These are phyloP conservation scores for Nannochloris sp. DNA, from an alignment of 139 green algal genomes.

Conservation along the genomic window DNA sequence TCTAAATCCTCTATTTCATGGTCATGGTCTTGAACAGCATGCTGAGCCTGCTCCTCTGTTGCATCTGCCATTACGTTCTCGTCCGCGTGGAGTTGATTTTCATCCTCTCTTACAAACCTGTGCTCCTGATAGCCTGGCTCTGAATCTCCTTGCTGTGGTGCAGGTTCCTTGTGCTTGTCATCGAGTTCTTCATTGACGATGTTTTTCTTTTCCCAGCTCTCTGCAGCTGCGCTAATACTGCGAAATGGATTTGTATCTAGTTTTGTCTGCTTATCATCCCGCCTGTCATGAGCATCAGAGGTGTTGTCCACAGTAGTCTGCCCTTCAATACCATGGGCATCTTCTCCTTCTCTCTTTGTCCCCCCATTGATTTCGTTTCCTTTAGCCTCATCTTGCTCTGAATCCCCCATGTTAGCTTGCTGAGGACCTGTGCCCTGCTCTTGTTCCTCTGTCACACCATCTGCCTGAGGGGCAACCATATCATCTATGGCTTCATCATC, in stretches of 20 bases:
- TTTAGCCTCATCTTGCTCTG: conserved; percentile 5
- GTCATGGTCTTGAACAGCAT: neutral
- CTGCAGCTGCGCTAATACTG: conserved; percentile 55
- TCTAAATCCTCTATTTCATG: neutral
- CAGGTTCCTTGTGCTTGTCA: conserved; percentile 8
- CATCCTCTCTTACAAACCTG: neutral
- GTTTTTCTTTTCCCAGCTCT: conserved; percentile 62
- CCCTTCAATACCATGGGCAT: neutral
- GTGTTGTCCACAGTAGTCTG: neutral
- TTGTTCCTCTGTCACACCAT: conserved; percentile 12
- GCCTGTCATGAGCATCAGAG: neutral
- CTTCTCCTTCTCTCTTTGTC: neutral
- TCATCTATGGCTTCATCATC: conserved; percentile 7
- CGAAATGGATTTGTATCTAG: conserved; percentile 54
- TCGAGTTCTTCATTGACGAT: conserved; percentile 47
- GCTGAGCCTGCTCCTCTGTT: neutral
- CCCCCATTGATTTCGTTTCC: conserved; percentile 23
- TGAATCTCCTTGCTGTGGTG: neutral
- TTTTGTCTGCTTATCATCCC: neutral
- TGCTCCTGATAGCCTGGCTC: neutral
- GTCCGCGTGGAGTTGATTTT: neutral
- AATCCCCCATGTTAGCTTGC: conserved; percentile 7
- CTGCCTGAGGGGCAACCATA: conserved; percentile 7
- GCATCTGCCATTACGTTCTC: neutral
- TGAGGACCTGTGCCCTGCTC: conserved; percentile 9